Evolutionary conservation across 805 yeast genomes (phyloP).

Genomic region (Scheffersomyces amazonensis): DNA sequence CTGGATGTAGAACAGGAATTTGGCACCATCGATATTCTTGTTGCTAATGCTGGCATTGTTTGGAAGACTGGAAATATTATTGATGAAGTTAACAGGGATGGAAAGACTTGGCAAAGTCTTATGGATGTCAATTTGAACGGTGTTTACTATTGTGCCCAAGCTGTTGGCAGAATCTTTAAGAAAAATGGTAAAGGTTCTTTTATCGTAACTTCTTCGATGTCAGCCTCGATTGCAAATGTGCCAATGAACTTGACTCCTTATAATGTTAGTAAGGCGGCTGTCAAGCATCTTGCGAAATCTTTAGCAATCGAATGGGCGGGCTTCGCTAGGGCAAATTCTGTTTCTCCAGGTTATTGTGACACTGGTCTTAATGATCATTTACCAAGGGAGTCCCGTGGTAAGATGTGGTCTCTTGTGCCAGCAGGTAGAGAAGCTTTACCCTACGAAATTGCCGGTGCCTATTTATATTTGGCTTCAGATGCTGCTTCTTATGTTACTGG

Average conservation of each 20-base stretch:
- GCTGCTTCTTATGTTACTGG: slow-evolving; percentile 81
- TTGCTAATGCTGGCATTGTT: slow-evolving; percentile 32
- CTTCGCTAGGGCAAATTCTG: slow-evolving; percentile 34
- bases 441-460: slow-evolving; percentile 76
- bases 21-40: slow-evolving; percentile 27
- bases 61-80: slow-evolving; percentile 28
- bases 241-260: slow-evolving; percentile 39
- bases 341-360: slow-evolving; percentile 28
- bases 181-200: slow-evolving; percentile 28
- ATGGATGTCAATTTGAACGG: slow-evolving; percentile 29
- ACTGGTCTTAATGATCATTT: slow-evolving; percentile 14
- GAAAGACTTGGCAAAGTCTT: slow-evolving; percentile 22
- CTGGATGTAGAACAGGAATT: slow-evolving; percentile 19
- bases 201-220: slow-evolving; percentile 38
- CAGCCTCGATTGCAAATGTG: slow-evolving; percentile 38
- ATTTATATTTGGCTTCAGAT: slow-evolving; percentile 72
- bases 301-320: slow-evolving; percentile 44
- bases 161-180: slow-evolving; percentile 26
- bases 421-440: slow-evolving; percentile 73
- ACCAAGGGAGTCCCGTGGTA: slow-evolving; percentile 14
- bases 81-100: slow-evolving; percentile 13
- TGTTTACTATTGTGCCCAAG: slow-evolving; percentile 28
- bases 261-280: slow-evolving; percentile 42
- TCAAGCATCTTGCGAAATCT: slow-evolving; percentile 33
- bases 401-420: slow-evolving; percentile 46